Percentiles rank a stretch among this genome's conserved stretches.
Evolutionary conservation across 345 rosid genomes (phyloP).

Genomic region (Eucalyptus curtisii): DNA sequence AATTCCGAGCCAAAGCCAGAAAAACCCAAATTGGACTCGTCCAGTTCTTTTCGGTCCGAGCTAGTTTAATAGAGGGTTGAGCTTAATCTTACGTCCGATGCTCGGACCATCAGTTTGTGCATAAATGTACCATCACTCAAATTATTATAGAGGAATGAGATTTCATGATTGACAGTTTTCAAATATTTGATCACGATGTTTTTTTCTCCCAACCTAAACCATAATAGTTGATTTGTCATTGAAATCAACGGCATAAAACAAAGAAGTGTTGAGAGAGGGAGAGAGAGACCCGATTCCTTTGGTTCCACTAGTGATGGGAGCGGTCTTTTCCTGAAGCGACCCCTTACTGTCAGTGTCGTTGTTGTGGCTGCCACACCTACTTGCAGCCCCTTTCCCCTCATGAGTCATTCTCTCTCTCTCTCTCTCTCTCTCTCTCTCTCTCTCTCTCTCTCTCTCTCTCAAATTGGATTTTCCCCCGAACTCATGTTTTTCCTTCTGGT

Average conservation of each 20-base stretch:
- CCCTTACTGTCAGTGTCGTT: neutral
- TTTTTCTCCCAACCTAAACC: neutral
- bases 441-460: no score
- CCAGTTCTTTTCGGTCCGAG: neutral
- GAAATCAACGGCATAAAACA: neutral
- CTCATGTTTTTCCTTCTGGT: no score
- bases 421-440: no score
- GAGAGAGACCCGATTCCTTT: slow-evolving; percentile 19
- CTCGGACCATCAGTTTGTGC: neutral
- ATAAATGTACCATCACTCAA: neutral
- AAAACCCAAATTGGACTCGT: neutral
- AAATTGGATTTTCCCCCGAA: neutral
- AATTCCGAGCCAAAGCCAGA: neutral
- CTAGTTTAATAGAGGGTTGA: neutral
- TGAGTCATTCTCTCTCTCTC: neutral
- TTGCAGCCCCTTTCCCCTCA: neutral
- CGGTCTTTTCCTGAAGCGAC: slow-evolving; percentile 19
- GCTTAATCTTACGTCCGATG: neutral
- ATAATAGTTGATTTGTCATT: no score
- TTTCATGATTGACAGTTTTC: neutral
- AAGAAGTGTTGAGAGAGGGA: neutral
- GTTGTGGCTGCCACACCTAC: neutral
- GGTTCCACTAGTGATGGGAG: slow-evolving; percentile 33
- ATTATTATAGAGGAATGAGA: neutral
- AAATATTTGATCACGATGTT: neutral